Evolutionary conservation across 257 asterid species (phyloP).

Genomic region (Euphrasia confusa): DNA sequence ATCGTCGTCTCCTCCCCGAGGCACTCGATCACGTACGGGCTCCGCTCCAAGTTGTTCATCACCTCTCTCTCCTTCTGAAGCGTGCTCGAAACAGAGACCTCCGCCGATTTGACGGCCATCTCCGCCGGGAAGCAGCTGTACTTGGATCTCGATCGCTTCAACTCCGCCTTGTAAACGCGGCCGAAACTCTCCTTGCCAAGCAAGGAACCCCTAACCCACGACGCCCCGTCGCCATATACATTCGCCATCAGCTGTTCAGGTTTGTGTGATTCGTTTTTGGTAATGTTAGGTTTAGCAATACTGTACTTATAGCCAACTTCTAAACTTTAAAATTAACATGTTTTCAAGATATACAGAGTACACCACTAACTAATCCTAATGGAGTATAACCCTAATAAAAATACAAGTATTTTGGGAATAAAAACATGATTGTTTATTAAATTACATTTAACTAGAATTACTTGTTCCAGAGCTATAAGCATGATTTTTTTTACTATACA

Average conservation of each 20-base stretch:
- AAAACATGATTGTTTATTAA: no score
- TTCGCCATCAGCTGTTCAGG: not conserved
- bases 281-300: no score
- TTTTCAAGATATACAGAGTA: no score
- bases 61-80: not conserved
- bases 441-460: no score
- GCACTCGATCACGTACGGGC: not conserved
- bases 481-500: no score
- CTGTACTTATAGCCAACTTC: no score
- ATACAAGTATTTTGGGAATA: no score
- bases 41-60: not conserved
- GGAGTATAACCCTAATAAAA: no score
- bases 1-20: not conserved
- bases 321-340: no score
- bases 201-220: not conserved
- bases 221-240: not conserved
- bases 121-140: not conserved
- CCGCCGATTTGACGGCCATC: not conserved
- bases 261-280: no score
- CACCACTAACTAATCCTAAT: no score
- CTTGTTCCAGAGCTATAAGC: no score
- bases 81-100: not conserved
- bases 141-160: not conserved
- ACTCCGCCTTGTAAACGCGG: not conserved
- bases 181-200: not conserved